These are phyloP conservation scores for Mediolabrus comicus DNA, from an alignment of 108 stramenopile species.

Conservation along the genomic window DNA sequence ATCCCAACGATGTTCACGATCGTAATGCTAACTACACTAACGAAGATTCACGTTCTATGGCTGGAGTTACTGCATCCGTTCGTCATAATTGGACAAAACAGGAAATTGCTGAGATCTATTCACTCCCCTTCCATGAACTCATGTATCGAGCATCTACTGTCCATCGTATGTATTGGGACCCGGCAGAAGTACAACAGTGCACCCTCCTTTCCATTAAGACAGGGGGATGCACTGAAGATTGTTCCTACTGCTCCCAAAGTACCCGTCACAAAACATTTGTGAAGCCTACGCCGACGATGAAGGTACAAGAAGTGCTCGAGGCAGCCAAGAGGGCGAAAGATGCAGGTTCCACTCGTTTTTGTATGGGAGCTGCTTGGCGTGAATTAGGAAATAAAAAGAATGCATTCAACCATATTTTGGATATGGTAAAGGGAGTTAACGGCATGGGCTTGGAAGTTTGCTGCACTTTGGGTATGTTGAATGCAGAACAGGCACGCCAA, in stretches of 20 bases:
- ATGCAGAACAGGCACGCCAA: constrained; percentile 92
- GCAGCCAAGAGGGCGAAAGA: constrained; percentile 94
- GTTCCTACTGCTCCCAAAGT: constrained; percentile 95
- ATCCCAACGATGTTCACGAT: constrained; percentile 73
- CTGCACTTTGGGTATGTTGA: constrained; percentile 97
- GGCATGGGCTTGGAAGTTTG: constrained; percentile 95
- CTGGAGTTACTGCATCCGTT: constrained; percentile 66
- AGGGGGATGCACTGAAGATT: constrained; percentile 98
- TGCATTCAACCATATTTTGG: constrained; percentile 94
- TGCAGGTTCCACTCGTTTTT: constrained; percentile 96
- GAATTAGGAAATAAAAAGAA: constrained; percentile 98
- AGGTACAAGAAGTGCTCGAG: constrained; percentile 95
- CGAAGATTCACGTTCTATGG: constrained; percentile 71
- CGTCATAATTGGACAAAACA: constrained; percentile 93
- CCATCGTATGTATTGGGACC: constrained; percentile 98
- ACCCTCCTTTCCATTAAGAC: constrained; percentile 97
- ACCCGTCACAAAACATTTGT: constrained; percentile 96
- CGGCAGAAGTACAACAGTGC: constrained; percentile 96
- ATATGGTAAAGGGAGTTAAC: constrained; percentile 93
- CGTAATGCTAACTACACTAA: constrained; percentile 74
- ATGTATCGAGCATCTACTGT: constrained; percentile 93
- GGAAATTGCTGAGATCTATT: constrained; percentile 91
- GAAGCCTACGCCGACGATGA: constrained; percentile 98
- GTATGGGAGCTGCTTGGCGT: constrained; percentile 99
- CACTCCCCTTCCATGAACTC: constrained; percentile 93